Percentiles rank a stretch among this genome's conserved stretches.
Conservation (phyloP, 768 basidiomycete genomes). For the Podaxis sp. region DNA sequence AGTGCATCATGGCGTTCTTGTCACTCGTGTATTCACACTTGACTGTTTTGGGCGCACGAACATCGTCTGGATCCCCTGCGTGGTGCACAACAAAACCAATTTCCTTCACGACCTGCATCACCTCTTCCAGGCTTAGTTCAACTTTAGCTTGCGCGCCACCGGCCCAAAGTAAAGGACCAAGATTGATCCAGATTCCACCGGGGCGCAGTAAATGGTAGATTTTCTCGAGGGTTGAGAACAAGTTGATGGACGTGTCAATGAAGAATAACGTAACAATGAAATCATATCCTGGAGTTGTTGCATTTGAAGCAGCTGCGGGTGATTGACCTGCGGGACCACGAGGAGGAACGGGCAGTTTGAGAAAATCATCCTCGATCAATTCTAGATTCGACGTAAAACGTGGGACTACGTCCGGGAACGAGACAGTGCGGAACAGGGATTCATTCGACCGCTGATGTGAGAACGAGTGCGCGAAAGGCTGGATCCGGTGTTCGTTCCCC, state of each 20-base stretch:
- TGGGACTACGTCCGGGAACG: constrained; percentile 61
- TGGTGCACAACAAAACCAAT: constrained; percentile 48
- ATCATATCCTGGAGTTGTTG: constrained; percentile 39
- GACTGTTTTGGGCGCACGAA: constrained; percentile 34
- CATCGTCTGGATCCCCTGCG: constrained; percentile 20
- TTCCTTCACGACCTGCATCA: constrained; percentile 43
- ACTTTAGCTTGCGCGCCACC: constrained; percentile 48
- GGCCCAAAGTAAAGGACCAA: constrained; percentile 66
- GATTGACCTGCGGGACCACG: constrained; percentile 16
- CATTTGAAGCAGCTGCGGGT: not conserved
- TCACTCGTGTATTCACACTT: constrained; percentile 67
- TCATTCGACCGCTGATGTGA: constrained; percentile 56
- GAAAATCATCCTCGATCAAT: constrained; percentile 56
- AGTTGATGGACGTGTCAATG: constrained; percentile 58
- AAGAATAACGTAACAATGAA: constrained; percentile 64
- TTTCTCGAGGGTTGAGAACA: constrained; percentile 49
- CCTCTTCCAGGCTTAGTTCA: constrained; percentile 63
- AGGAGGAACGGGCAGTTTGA: constrained; percentile 27
- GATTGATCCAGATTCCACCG: constrained; percentile 68
- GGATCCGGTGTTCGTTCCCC: constrained; percentile 45
- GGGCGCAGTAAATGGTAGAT: constrained; percentile 54
- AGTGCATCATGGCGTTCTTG: constrained; percentile 61
- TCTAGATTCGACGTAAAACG: constrained; percentile 36
- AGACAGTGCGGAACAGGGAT: constrained; percentile 45
- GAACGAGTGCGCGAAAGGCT: constrained; percentile 66